Conservation (phyloP, 495 filamentous ascomycete species). For the Apodospora peruviana region DNA sequence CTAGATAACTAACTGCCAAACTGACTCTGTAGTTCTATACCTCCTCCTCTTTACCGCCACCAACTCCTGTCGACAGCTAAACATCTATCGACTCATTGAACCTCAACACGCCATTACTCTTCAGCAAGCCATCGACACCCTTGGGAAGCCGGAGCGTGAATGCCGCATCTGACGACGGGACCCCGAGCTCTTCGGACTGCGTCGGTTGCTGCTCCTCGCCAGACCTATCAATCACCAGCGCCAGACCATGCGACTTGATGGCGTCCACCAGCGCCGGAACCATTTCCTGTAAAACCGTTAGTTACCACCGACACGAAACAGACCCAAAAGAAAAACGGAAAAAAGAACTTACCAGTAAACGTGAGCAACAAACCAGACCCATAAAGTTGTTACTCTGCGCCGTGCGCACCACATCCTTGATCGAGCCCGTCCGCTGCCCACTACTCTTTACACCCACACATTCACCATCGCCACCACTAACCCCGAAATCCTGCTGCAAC, state of each 20-base stretch:
- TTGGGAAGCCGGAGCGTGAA: constrained; percentile 43
- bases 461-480: neutral
- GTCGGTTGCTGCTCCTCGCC: constrained; percentile 23
- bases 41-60: too few species aligned
- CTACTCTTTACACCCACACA: constrained; percentile 40
- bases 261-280: constrained; percentile 87
- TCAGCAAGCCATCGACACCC: constrained; percentile 83
- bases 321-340: neutral
- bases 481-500: constrained; percentile 23
- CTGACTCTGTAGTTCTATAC: too few species aligned
- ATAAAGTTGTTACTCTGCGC: constrained; percentile 97
- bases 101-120: constrained; percentile 75
- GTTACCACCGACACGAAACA: neutral
- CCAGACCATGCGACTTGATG: constrained; percentile 89
- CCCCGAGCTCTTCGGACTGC: neutral
- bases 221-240: constrained; percentile 85
- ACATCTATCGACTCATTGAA: constrained; percentile 96
- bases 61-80: too few species aligned
- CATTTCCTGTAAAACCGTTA: constrained; percentile 62
- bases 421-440: constrained; percentile 67
- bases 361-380: constrained; percentile 86
- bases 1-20: too few species aligned
- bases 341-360: constrained; percentile 63
- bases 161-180: constrained; percentile 18
- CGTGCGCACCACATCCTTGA: constrained; percentile 91